These are phyloP conservation scores for Populus nigra DNA, from an alignment of 345 rosid species.

Conservation along the genomic window DNA sequence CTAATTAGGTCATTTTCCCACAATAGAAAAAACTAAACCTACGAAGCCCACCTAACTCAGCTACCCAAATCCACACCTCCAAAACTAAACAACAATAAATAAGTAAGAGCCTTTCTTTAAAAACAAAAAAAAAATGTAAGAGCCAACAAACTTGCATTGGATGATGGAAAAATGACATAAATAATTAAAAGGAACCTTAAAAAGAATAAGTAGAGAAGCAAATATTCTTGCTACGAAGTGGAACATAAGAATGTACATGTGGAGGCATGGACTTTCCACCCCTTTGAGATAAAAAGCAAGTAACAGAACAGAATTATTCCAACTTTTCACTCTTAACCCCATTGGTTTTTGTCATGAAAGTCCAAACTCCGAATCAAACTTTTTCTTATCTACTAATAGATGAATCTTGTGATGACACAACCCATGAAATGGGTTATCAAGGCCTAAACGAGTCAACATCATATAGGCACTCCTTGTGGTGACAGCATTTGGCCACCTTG, in stretches of 20 bases:
- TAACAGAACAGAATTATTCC: neutral
- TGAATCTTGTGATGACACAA: neutral
- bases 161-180: too few species aligned
- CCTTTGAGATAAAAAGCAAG: neutral
- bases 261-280: neutral
- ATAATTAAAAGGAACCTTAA: neutral
- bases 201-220: neutral
- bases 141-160: too few species aligned
- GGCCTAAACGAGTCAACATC: slow-evolving; percentile 16
- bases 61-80: neutral
- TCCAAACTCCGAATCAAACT: slow-evolving; percentile 26
- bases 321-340: neutral
- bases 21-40: neutral
- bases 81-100: neutral
- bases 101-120: too few species aligned
- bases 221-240: slow-evolving; percentile 2
- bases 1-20: neutral
- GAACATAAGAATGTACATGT: neutral
- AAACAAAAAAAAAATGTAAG: too few species aligned
- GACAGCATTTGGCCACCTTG: slow-evolving; percentile 14
- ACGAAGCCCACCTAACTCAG: slow-evolving; percentile 13
- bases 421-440: slow-evolving; percentile 8
- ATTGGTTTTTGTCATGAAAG: neutral
- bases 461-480: neutral
- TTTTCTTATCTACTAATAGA: slow-evolving; percentile 11